Evolutionary conservation across 768 basidiomycete species (phyloP).

Genomic region (Nidula microcarpa): DNA sequence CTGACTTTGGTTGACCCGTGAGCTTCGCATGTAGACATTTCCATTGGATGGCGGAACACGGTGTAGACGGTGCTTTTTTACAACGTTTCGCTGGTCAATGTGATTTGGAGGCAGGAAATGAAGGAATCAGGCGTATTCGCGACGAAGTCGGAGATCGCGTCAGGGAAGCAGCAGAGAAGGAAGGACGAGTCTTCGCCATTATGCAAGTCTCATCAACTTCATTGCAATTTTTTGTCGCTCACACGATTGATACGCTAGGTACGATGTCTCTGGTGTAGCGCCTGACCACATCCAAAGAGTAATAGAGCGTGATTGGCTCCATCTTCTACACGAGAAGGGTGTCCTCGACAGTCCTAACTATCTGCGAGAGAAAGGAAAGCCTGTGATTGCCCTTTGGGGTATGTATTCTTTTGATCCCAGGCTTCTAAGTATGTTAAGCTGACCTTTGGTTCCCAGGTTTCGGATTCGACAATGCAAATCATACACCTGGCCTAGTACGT

Average conservation of each 20-base stretch:
- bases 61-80: conserved; percentile 77
- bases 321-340: conserved; percentile 59
- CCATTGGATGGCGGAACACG: conserved; percentile 81
- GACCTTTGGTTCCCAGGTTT: conserved; percentile 44
- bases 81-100: conserved; percentile 75
- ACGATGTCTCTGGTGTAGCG: conserved; percentile 78
- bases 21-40: conserved; percentile 47
- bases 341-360: conserved; percentile 73
- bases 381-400: conserved; percentile 79
- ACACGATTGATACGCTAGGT: conserved; percentile 41
- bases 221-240: conserved; percentile 1
- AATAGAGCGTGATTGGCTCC: conserved; percentile 70
- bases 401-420: conserved; percentile 2
- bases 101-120: conserved; percentile 50
- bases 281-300: conserved; percentile 64
- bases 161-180: conserved; percentile 71
- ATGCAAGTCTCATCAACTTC: conserved; percentile 50
- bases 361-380: conserved; percentile 62
- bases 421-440: background rate
- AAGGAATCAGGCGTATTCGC: conserved; percentile 58
- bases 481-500: conserved; percentile 59
- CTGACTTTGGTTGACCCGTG: background rate
- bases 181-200: conserved; percentile 79
- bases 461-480: conserved; percentile 59
- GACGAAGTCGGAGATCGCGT: conserved; percentile 76